Evolutionary conservation across 2,329 filamentous ascomycete genomes (phyloP).

Genomic region (Fusarium fujikuroi): DNA sequence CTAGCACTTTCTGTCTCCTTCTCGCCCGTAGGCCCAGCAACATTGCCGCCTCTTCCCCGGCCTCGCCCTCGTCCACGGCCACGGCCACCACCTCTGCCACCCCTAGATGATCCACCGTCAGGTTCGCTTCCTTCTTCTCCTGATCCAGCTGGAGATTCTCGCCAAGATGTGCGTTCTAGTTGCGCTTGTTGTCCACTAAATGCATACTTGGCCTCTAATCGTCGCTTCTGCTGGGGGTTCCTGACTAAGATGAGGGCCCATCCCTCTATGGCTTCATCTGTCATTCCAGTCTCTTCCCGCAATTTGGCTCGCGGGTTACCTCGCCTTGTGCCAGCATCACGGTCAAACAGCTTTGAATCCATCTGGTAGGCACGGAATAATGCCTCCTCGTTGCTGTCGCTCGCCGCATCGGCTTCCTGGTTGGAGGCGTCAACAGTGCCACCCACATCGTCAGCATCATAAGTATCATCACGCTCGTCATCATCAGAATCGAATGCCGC

Average conservation of each 20-base stretch:
- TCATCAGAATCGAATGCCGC: slow-evolving; percentile 93
- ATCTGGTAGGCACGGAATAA: slow-evolving; percentile 79
- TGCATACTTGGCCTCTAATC: slow-evolving; percentile 76
- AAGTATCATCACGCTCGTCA: slow-evolving; percentile 96
- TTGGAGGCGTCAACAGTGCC: slow-evolving; percentile 82
- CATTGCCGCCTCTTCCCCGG: slow-evolving; percentile 66
- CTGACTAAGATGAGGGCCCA: slow-evolving; percentile 89
- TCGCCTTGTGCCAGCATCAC: slow-evolving; percentile 76
- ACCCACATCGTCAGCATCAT: slow-evolving; percentile 91
- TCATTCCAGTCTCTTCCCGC: slow-evolving; percentile 84
- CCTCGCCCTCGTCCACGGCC: slow-evolving; percentile 62
- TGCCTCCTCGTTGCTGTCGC: slow-evolving; percentile 71
- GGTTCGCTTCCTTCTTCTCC: slow-evolving; percentile 67
- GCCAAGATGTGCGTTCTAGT: slow-evolving; percentile 74
- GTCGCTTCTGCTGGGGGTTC: slow-evolving; percentile 73
- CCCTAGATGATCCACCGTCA: slow-evolving; percentile 57
- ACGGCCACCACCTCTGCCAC: slow-evolving; percentile 59
- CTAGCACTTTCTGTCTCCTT: slow-evolving; percentile 77
- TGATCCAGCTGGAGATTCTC: slow-evolving; percentile 61
- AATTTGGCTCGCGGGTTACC: slow-evolving; percentile 71
- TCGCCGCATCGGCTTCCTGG: slow-evolving; percentile 60
- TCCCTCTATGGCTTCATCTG: slow-evolving; percentile 92
- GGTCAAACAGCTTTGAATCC: slow-evolving; percentile 72
- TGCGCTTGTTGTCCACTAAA: slow-evolving; percentile 74
- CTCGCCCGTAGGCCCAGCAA: slow-evolving; percentile 73